Evolutionary conservation across 2,329 filamentous ascomycete species (phyloP), one percentile per base, ranked within the genome.

Genomic region (Fusarium decemcellulare): DNA sequence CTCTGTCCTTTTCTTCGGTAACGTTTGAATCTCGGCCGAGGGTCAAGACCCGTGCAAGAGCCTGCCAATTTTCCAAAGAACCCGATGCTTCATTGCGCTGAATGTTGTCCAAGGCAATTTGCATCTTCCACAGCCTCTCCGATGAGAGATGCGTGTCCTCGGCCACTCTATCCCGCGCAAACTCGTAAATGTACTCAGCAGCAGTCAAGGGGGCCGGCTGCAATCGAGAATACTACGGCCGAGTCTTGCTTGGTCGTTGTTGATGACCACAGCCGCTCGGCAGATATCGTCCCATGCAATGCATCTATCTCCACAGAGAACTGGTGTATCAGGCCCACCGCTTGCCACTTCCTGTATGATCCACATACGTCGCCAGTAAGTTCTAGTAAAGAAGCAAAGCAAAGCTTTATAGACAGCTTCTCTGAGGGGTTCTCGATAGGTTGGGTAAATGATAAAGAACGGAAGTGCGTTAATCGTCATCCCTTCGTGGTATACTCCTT

Each of bases 1-100:
- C 61, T 10, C 58, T 44, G 4, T 64, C 59, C 8, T n/a, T 64
- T 3, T 62, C 61, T 7, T 64, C 44, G 1, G 61, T 51, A 1
- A 64, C 39, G 1, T 11, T 8, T 1, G 61, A 27, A n/a, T 55
- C 48, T 10, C 50, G 36, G 2, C 12, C 48, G 2, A 63, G 42
- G 2, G 6, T 48, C 5, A 63, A 15, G 7, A 43, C 61, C 6
- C 11, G 18, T 0, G 29, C 32, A 3, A 62, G 44, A 2, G 11
- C 9, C 3, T 12, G 27, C 61, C 61, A 63, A 2, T 36, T 5
- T 4, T 9, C 27, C 5, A n/a, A 0, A 11, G 18, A 6, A n/a
- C 8, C 1, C 2, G 12, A 2, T 0, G 8, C 12, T n/a, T 63
- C 42, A 5, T 43, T 9, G 2, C 2, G 12, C 8, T 63, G 56